Percentiles rank a stretch among this genome's conserved stretches.
These are phyloP conservation scores for Kluyveromyces dobzhanskii DNA, from an alignment of 805 yeast species.

Conservation along the genomic window DNA sequence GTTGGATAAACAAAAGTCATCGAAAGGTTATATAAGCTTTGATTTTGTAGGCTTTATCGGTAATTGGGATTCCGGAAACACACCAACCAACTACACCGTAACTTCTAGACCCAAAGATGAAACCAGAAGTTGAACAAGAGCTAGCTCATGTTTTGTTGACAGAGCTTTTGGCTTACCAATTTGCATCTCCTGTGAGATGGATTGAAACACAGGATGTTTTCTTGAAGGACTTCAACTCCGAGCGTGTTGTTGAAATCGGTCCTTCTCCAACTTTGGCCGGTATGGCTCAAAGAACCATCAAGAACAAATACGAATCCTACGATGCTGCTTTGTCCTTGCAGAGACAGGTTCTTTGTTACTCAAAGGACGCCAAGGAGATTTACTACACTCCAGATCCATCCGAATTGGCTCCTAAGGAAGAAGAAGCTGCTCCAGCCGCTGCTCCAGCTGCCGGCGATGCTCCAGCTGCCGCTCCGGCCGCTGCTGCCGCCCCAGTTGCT, in stretches of 20 bases:
- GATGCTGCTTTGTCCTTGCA: constrained; percentile 87
- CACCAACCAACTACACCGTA: neutral
- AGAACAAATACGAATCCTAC: constrained; percentile 87
- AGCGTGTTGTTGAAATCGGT: constrained; percentile 96
- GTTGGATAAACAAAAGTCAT: too few relatives aligned
- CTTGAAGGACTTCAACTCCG: constrained; percentile 87
- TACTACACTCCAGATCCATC: constrained; percentile 84
- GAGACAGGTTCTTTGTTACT: constrained; percentile 90
- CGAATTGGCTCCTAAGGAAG: constrained; percentile 30
- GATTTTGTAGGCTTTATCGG: too few relatives aligned
- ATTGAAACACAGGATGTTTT: constrained; percentile 98
- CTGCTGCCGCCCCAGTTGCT: constrained; percentile 52
- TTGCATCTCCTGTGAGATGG: constrained; percentile 99
- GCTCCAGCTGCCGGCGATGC: constrained; percentile 38
- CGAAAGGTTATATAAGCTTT: too few relatives aligned
- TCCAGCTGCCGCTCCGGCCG: constrained; percentile 47
- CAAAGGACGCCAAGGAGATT: constrained; percentile 93
- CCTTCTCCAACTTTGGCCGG: constrained; percentile 99
- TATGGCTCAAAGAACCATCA: constrained; percentile 96
- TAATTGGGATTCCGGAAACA: too few relatives aligned
- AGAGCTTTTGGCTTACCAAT: constrained; percentile 95
- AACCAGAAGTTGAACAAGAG: constrained; percentile 95
- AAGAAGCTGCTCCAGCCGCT: constrained; percentile 36
- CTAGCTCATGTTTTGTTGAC: constrained; percentile 90
- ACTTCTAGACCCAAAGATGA: constrained; percentile 24